Evolutionary conservation across 176 grass and related monocot species (phyloP), one percentile per base, ranked within the genome.

Genomic region (Themeda triandra): DNA sequence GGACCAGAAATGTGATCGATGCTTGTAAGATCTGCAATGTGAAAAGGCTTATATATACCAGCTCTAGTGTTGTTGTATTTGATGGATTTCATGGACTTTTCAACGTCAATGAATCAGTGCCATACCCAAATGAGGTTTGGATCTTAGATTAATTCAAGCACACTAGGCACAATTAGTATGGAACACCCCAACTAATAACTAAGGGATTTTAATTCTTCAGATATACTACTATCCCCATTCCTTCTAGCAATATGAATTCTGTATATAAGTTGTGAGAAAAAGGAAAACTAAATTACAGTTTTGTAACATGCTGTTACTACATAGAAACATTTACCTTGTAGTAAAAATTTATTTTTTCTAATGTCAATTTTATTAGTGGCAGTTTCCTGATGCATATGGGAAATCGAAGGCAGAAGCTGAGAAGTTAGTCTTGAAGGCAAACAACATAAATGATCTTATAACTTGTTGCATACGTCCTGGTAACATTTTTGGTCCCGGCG

Each of bases 351-450:
- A n/a, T n/a, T n/a, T n/a, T 54, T 83, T 64, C n/a, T 74, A 40
- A 83, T 11, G 21, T 12, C 5, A 58, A 65, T 0, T 46, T 46
- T 41, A 54, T 54, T 67, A 39, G 37, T 17, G 49, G 8, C 28
- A 96, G 94, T 96, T 96, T 84, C 88, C 90, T 58, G 91, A 96
- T 67, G 87, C 91, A 39, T 96, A 96, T 78, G 86, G 91, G 28
- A 49, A 91, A 85, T 89, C 82, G 8, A 96, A 96, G 80, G 89
- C 91, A 82, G 86, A 93, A 79, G 91, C 91, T 66, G 94, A 93
- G 81, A 93, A 96, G 14, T 7, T 93, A 28, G 91, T 93, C 31
- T 62, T 81, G 32, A 85, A 87, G 63, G 87, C 89, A 27, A 91
- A 96, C 48, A 84, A 23, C 9, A 77, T 19, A 29, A 66, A 81